Base-by-base conservation (phyloP, 2,329 filamentous ascomycete species). In the Ceratocystiopsis minuta region DNA sequence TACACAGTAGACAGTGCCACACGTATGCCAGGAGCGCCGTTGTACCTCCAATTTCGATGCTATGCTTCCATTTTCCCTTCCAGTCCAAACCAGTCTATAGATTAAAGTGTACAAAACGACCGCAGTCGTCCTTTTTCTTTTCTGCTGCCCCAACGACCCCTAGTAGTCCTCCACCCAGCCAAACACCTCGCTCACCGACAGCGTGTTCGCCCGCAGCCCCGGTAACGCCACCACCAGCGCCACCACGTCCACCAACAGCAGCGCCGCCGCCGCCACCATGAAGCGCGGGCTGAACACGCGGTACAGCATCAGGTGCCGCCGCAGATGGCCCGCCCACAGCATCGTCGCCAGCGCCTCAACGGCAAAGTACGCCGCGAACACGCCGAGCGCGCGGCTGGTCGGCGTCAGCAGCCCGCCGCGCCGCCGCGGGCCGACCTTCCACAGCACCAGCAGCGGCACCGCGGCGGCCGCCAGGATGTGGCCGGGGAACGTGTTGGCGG, bases 271-370 rank as follows among this genome's bases (percentile, higher is more conserved):
- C 0, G 80, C 85, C 56, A 84, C 71, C 80, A 98, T 83, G 62
- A 88, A 98, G 24, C 88, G 66, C 38, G 90, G 90, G 60, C 72
- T 79, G 55, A 98, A 98, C 36, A 98, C 85, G 36, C 90, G 72
- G 61, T 90, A 98, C 28, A 98, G 70, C 90, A 98, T 98, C 48
- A 98, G 68, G 64, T 98, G 90, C 40, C 90, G 70, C 42, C 90
- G 70, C 53, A 98, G 62, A 62, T 85, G 78, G 1, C 83, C 87
- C 0, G 88, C 84, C 80, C 88, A 95, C 57, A 81, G 75, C 52
- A 90, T 92, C 5, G 87, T 94, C 0, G 85, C 83, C 17, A 94
- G 61, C 24, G 80, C 80, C 55, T 95, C 72, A 10, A 82, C 79
- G 6, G 83, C 83, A 55, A 86, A 90, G 55, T 88, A 93, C 1